Evolutionary conservation across 23 red algal species (phyloP).

Genomic region (Agarophyton chilense): DNA sequence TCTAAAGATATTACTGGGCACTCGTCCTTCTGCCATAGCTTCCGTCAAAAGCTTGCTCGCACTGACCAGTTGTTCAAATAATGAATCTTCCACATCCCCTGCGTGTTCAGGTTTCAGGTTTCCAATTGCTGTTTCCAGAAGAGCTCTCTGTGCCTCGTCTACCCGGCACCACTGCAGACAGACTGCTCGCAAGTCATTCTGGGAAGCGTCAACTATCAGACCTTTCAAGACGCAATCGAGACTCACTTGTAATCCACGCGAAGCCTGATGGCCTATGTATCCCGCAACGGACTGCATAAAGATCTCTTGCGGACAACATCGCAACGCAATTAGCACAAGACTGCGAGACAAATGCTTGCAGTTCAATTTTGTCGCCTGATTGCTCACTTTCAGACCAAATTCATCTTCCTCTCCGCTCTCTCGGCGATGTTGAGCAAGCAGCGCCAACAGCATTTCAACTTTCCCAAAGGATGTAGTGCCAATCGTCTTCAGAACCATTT

Average conservation of each 20-base stretch:
- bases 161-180: constrained; percentile 29
- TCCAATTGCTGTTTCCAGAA: constrained; percentile 18
- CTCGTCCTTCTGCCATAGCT: neutral
- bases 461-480: constrained; percentile 32
- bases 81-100: constrained; percentile 13
- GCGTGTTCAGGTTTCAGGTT: constrained; percentile 6
- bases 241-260: constrained; percentile 18
- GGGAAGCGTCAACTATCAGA: constrained; percentile 37
- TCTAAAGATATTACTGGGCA: constrained; percentile 38
- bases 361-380: neutral
- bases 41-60: neutral
- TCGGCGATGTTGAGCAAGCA: constrained; percentile 32
- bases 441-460: constrained; percentile 53
- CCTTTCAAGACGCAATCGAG: constrained; percentile 23
- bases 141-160: constrained; percentile 11
- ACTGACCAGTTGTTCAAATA: constrained; percentile 17
- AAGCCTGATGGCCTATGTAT: constrained; percentile 22
- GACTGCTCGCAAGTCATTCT: constrained; percentile 13
- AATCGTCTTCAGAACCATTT: constrained; percentile 19
- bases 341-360: constrained; percentile 13
- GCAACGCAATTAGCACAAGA: constrained; percentile 18
- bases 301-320: constrained; percentile 28
- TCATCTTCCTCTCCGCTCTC: constrained; percentile 54
- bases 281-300: constrained; percentile 22
- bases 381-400: constrained; percentile 19